A percentile compares a stretch with the other conserved stretches of the same genome.
Evolutionary conservation across 2,329 filamentous ascomycete species (phyloP).

Genomic region (Dichotomopilus funicola): DNA sequence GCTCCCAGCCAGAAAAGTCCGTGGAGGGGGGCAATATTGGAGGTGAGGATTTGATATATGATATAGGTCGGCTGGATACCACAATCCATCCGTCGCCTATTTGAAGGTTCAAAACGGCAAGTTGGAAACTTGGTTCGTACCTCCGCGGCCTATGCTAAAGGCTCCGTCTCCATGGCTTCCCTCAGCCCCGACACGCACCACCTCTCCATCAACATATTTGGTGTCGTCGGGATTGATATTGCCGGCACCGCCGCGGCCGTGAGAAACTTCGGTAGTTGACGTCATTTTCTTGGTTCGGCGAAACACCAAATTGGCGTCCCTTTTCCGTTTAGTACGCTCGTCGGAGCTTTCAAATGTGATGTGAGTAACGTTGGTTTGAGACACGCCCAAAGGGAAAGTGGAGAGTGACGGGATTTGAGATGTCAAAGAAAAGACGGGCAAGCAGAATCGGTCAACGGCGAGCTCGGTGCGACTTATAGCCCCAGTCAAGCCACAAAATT

Average conservation of each 20-base stretch:
- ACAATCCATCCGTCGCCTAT: not conserved
- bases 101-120: not conserved
- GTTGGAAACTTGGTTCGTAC: slow-evolving; percentile 37
- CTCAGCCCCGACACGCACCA: slow-evolving; percentile 48
- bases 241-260: slow-evolving; percentile 55
- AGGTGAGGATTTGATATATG: not conserved
- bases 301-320: too few species aligned
- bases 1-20: not conserved
- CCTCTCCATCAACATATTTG: slow-evolving; percentile 55
- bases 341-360: too few species aligned
- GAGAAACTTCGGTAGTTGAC: slow-evolving; percentile 45
- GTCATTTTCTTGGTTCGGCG: slow-evolving; percentile 19
- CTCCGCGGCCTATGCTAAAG: slow-evolving; percentile 54
- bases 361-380: too few species aligned
- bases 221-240: slow-evolving; percentile 55
- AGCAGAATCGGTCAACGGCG: too few species aligned
- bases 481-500: too few species aligned
- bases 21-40: not conserved
- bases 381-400: too few species aligned
- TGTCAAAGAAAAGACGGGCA: too few species aligned
- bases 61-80: too few species aligned
- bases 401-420: too few species aligned
- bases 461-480: too few species aligned
- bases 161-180: slow-evolving; percentile 53
- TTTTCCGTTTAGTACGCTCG: too few species aligned